Base-by-base conservation (phyloP, 352 stramenopile species). In the Halophytophthora batemanensis region DNA sequence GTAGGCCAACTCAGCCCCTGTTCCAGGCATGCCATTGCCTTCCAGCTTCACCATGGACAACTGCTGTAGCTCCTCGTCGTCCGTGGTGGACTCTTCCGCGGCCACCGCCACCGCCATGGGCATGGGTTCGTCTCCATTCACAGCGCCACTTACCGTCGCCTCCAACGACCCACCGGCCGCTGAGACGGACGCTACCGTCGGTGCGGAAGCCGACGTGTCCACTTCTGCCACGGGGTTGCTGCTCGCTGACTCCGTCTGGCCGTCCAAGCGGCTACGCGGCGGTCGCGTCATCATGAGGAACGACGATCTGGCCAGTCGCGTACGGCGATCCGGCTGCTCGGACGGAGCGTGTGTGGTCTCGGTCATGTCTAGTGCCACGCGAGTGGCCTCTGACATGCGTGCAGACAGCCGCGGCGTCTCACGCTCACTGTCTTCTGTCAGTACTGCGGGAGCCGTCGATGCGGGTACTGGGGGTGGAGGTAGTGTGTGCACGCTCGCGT, bases 11-110 rank as follows among this genome's bases (percentile, higher is more conserved):
- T 87, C 77, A 6, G 64, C 66, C 15, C 61, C 43, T 13, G 52
- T 39, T 15, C 50, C 46, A 44, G 60, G 53, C 11, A 36, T 36
- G 23, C 22, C 34, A 0, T 35, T 13, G 15, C 61, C 49, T 33
- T 87, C 74, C n/a, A 66, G 49, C 53, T 72, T 66, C 2, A 79
- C 71, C 69, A 86, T 77, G 15, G 67, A 74, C n/a, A 86, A 58
- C 42, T 86, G 74, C 58, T 87, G 77, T 38, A 87, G 53, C 52
- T 91, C 80, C 53, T 91, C 80, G 41, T 91, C 77, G 47, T 91
- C 80, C 33, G 80, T 91, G 31, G 79, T 87, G 6, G 77, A 82
- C 41, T 88, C 80, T 19, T 91, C 80, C 1, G 64, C 79, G 2
- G 63, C 73, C 18, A 63, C 53, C 18, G 66, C 59, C 34, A 70